phyloP scores from a whole-genome alignment of 306 rosid genomes.

The Quercus suber region DNA sequence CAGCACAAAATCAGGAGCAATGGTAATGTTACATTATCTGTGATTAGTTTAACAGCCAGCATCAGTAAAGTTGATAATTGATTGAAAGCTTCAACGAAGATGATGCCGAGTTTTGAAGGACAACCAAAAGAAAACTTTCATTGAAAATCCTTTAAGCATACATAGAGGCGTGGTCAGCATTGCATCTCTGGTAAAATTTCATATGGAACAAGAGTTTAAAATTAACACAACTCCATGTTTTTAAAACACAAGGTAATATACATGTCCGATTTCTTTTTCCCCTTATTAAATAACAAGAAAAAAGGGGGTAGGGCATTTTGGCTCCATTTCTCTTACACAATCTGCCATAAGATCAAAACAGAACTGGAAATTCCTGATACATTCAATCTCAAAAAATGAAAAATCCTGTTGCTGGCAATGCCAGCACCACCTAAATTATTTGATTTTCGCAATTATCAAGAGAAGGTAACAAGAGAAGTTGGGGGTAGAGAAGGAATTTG shows the following conservation, averaged over 20 bases:
- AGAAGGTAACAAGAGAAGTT: conserved; percentile 20
- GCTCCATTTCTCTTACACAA: conserved; percentile 52
- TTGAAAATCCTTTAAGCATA: not conserved
- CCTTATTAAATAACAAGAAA: conserved; percentile 52
- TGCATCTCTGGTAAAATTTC: not conserved
- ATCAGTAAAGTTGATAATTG: too few relatives aligned
- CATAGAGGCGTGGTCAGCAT: not conserved
- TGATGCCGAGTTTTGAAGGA: too few relatives aligned
- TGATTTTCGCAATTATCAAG: conserved; percentile 57
- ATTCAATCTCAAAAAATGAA: conserved; percentile 46
- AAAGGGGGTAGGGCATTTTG: conserved; percentile 30
- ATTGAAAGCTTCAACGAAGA: not conserved
- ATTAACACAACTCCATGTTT: conserved; percentile 40
- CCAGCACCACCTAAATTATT: conserved; percentile 73
- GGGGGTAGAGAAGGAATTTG: not conserved
- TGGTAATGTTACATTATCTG: too few relatives aligned
- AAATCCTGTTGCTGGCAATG: conserved; percentile 61
- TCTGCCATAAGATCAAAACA: conserved; percentile 35
- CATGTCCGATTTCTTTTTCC: conserved; percentile 53
- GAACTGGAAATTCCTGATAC: conserved; percentile 41
- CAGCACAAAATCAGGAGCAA: too few relatives aligned
- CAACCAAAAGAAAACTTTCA: not conserved
- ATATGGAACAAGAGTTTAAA: conserved; percentile 20
- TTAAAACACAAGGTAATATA: conserved; percentile 39
- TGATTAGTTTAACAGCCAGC: too few relatives aligned